Percentiles rank a stretch among this genome's conserved stretches.
Conservation (phyloP, 306 rosid species). For the Biancaea sappan region DNA sequence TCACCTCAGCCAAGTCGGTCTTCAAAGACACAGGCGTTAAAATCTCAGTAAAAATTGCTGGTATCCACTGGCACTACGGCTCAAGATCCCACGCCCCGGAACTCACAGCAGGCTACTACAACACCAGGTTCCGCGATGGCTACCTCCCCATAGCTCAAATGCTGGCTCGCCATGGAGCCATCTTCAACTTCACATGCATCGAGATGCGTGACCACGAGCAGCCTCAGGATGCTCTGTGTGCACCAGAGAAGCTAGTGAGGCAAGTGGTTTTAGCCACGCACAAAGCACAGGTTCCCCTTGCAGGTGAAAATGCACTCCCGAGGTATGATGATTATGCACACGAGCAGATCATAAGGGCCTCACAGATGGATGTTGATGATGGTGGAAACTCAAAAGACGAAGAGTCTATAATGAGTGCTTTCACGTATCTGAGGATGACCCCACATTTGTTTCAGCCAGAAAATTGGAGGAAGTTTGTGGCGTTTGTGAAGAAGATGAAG, state of each 20-base stretch:
- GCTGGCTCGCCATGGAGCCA: conserved; percentile 89
- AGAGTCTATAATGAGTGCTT: conserved; percentile 66
- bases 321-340: conserved; percentile 73
- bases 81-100: conserved; percentile 94
- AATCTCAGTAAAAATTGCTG: conserved; percentile 88
- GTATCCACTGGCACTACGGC: conserved; percentile 99
- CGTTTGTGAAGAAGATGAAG: conserved; percentile 91
- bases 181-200: conserved; percentile 91
- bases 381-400: conserved; percentile 30
- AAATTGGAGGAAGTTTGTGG: conserved; percentile 85
- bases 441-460: conserved; percentile 71
- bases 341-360: conserved; percentile 66
- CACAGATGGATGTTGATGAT: conserved; percentile 57
- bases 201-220: conserved; percentile 97
- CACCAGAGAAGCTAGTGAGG: conserved; percentile 84
- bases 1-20: conserved; percentile 63
- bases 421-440: conserved; percentile 93
- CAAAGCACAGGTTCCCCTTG: conserved; percentile 72
- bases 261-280: conserved; percentile 84
- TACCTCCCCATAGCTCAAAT: conserved; percentile 90
- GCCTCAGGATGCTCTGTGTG: conserved; percentile 85
- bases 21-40: conserved; percentile 61
- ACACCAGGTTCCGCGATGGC: conserved; percentile 80
- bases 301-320: conserved; percentile 90
- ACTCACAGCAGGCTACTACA: conserved; percentile 97